Base-by-base conservation (phyloP, 352 stramenopile genomes). In the Pythium phragmiticola region DNA sequence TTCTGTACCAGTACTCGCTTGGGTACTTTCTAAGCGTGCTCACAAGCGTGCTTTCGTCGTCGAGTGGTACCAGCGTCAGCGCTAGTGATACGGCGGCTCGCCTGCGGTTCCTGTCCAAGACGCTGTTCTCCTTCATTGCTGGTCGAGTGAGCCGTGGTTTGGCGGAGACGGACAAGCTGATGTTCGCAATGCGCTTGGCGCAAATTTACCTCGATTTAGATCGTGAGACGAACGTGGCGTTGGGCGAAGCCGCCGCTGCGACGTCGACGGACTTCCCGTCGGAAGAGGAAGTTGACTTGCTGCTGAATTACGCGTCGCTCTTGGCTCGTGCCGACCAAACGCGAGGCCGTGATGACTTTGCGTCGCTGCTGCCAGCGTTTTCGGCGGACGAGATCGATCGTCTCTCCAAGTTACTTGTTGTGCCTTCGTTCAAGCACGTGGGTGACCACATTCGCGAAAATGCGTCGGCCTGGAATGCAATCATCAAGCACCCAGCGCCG, bases 1-100 rank as follows among this genome's bases (percentile, higher is more conserved):
- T 98, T 66, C 74, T 99, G 45, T 99, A 99, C 77, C 97, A 99
- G 72, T 99, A 98, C 72, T 99, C 93, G 63, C 79, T 99, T 0
- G 82, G 88, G n/a, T 98, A 98, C 56, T 99, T 99, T 74, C 88
- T 99, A 47, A 84, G 84, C n/a, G 84, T 99, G 33, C 75, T 99
- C 23, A 87, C 94, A 9, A 87, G 89, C 65, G 96, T 99, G 23
- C 78, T 99, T 13, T 65, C 75, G 9, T 68, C 77, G 16, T 70
- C 79, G 8, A 60, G 13, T 11, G 60, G 41, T 26, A 45, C 14
- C 33, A 65, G 17, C 21, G 16, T 47, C 6, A 49, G 17, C 7
- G 30, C 46, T 1, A 60, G 47, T 36, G 66, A 63, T 46, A 64
- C 81, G 52, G 61, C 74, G 7, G 56, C 60, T 36, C 79, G 86